Evolutionary conservation across 106 monocot genomes (phyloP).

Genomic region (Dendrobium officinale): DNA sequence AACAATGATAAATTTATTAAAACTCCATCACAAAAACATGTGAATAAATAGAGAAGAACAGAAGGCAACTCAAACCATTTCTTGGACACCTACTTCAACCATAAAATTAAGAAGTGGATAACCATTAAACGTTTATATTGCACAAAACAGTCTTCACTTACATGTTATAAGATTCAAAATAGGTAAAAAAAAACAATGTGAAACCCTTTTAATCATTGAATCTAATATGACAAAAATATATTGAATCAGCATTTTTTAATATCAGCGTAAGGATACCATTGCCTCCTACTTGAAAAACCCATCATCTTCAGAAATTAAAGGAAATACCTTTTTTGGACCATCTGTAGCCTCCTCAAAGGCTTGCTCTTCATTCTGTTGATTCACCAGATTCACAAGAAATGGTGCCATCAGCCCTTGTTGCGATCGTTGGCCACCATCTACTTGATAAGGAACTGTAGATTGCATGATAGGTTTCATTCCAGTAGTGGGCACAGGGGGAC

Average conservation of each 20-base stretch:
- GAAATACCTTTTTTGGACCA: conserved; percentile 67
- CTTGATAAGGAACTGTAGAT: conserved; percentile 24
- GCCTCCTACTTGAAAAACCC: not conserved
- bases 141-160: not conserved
- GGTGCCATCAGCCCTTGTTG: conserved; percentile 54
- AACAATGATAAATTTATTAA: not conserved
- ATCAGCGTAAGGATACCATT: not conserved
- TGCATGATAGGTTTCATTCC: conserved; percentile 34
- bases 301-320: not conserved
- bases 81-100: not conserved
- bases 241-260: not conserved
- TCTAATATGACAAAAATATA: not conserved
- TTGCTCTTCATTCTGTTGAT: conserved; percentile 71
- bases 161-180: not conserved
- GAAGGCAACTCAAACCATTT: not conserved
- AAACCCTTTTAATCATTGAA: not conserved
- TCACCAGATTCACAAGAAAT: conserved; percentile 43
- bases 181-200: not conserved
- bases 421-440: conserved; percentile 27
- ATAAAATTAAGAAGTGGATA: not conserved
- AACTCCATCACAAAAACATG: not conserved
- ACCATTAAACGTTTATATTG: not conserved
- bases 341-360: conserved; percentile 55
- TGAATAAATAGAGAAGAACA: not conserved
- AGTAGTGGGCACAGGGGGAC: conserved; percentile 24